phyloP scores from a whole-genome alignment of 768 basidiomycete genomes.

The Candolleomyces efflorescens region DNA sequence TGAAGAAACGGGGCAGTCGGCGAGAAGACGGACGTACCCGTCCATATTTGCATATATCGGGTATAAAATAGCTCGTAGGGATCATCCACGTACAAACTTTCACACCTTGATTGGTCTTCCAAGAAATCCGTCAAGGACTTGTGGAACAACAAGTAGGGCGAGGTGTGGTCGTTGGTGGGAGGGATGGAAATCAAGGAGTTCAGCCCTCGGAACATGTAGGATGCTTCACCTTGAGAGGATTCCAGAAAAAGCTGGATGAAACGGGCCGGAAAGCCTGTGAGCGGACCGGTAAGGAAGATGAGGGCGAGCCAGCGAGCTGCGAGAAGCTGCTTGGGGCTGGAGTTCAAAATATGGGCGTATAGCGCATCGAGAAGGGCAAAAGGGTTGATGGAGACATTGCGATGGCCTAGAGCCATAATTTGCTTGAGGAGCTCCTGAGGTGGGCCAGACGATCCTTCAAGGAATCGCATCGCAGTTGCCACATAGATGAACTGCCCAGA shows the following conservation, averaged over 20 bases:
- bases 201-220: background rate
- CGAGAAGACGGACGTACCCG: no score
- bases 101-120: background rate
- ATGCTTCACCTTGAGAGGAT: background rate
- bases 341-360: background rate
- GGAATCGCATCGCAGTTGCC: constrained; percentile 8
- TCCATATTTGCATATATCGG: no score
- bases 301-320: background rate
- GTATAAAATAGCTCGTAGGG: no score
- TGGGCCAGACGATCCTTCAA: constrained; percentile 2
- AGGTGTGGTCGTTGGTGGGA: background rate
- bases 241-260: background rate
- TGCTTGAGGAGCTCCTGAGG: constrained; percentile 9
- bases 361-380: background rate
- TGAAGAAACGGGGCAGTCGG: no score
- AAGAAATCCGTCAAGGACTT: background rate
- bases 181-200: background rate
- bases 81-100: no score
- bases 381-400: background rate
- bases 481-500: constrained; percentile 17
- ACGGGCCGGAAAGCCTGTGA: no score
- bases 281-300: background rate
- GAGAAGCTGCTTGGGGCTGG: background rate
- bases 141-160: background rate
- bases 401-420: background rate